Percentiles rank a stretch among this genome's conserved stretches.
These are phyloP conservation scores for Inga laurina DNA, from an alignment of 306 rosid genomes.

Conservation along the genomic window DNA sequence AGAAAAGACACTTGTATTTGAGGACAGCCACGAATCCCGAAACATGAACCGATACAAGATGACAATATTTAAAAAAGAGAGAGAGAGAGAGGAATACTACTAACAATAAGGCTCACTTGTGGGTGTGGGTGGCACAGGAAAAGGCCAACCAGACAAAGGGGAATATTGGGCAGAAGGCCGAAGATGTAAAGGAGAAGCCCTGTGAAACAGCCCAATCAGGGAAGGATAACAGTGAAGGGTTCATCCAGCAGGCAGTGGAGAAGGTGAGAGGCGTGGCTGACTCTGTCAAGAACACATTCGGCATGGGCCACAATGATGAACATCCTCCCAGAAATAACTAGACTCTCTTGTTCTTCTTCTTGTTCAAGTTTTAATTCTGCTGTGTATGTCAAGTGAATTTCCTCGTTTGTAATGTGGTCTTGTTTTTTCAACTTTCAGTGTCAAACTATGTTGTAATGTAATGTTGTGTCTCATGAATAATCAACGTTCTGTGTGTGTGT, in stretches of 20 bases:
- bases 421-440: background rate
- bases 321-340: background rate
- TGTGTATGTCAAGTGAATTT: no score
- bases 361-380: background rate
- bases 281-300: conserved; percentile 52
- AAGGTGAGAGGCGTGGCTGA: conserved; percentile 50
- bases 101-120: background rate
- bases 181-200: conserved; percentile 38
- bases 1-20: no score
- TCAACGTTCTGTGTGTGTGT: background rate
- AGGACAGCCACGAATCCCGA: no score
- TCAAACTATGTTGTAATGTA: conserved; percentile 7
- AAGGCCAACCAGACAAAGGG: conserved; percentile 40
- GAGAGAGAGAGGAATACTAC: rapidly evolving
- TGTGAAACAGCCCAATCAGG: conserved; percentile 24
- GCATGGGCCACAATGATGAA: conserved; percentile 39
- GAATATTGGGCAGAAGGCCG: conserved; percentile 35
- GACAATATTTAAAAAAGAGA: no score
- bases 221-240: conserved; percentile 30
- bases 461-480: no score
- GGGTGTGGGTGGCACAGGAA: conserved; percentile 18
- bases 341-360: background rate
- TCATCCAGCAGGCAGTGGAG: conserved; percentile 55
- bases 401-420: background rate
- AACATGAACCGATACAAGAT: no score